Percentiles rank a stretch among this genome's conserved stretches.
These are phyloP conservation scores for Comarum palustre DNA, from an alignment of 306 rosid species.

Conservation along the genomic window DNA sequence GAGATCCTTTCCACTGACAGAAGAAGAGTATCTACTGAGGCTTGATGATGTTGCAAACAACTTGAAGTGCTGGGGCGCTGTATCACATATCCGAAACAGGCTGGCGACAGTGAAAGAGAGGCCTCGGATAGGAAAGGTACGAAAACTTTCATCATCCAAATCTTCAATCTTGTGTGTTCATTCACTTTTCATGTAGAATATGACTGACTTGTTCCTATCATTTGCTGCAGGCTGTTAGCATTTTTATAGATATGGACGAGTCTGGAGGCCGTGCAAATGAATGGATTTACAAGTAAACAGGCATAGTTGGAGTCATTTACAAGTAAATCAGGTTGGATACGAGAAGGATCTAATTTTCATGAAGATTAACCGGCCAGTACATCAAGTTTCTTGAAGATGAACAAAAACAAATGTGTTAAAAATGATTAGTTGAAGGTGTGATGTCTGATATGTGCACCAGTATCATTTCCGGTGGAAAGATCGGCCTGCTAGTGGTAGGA, in stretches of 20 bases:
- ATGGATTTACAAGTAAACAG: slow-evolving; percentile 79
- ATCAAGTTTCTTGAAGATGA: not conserved
- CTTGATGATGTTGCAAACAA: slow-evolving; percentile 88
- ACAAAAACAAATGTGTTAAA: not conserved
- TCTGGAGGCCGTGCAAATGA: slow-evolving; percentile 88
- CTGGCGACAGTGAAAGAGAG: slow-evolving; percentile 71
- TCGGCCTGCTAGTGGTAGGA: not conserved
- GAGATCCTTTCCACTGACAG: slow-evolving; percentile 94
- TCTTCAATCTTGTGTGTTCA: not conserved
- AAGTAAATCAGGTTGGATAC: not conserved
- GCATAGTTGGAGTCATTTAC: not conserved
- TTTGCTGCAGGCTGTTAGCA: slow-evolving; percentile 81
- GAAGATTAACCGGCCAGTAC: not conserved
- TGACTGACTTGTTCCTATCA: not conserved
- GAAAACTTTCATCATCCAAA: slow-evolving; percentile 3
- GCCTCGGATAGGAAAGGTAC: slow-evolving; percentile 96
- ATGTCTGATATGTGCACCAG: slow-evolving; percentile 3
- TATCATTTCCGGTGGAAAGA: not conserved
- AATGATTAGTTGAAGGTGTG: not conserved
- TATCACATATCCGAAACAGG: slow-evolving; percentile 92
- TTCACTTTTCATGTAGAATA: not conserved
- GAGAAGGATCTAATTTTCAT: not conserved
- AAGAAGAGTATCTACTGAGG: slow-evolving; percentile 93
- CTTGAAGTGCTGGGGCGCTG: slow-evolving; percentile 98
- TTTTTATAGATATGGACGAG: slow-evolving; percentile 90